Evolutionary conservation across 805 yeast genomes (phyloP), one percentile per base, ranked within the genome.

Genomic region (Zygosaccharomyces bisporus): DNA sequence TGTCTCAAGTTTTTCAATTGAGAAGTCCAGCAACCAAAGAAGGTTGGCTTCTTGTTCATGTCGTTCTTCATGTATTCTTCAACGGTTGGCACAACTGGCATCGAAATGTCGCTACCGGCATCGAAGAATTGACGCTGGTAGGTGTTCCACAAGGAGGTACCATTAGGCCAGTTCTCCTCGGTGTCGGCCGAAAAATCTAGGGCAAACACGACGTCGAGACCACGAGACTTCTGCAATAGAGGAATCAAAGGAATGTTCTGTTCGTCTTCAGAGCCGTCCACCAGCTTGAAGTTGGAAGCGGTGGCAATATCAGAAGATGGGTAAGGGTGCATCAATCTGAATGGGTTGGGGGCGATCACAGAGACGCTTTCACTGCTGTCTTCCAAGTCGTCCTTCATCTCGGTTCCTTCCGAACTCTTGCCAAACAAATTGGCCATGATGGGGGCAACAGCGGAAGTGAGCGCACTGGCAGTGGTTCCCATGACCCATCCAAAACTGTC

Each of bases 381-480:
- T 43, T 72, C 71, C 21, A 79, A 64, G 23, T 67, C 69, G 14
- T 10, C 6, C 16, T 27, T 27, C 16, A 27, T 12, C 16, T 27
- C 16, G 5, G 3, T 52, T 44, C 38, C 79, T 64, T 52, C 77
- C 67, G 14, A 44, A 23, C 34, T 61, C 56, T 67, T 58, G 46
- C 70, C 67, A 9, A 80, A 51, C 14, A 65, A 64, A n/a, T 80
- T 79, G 2, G 70, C 46, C 3, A 75, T 49, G 45, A 84, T 62
- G 51, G 74, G 73, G 35, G 83, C 63, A 14, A 86, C 58, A 41
- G 82, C 70, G 60, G 79, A 80, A 60, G 85, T 87, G 71, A 88
- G 88, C 38, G 88, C 65, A 1, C 91, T 73, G 2, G 95, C 83
- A 1, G 95, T 86, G 5, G 95, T 81, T 30, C 95, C 96, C 67